A percentile compares a stretch with the other conserved stretches of the same genome.
phyloP scores from a whole-genome alignment of 2,329 filamentous ascomycete species.

The Parastagonospora nodorum region DNA sequence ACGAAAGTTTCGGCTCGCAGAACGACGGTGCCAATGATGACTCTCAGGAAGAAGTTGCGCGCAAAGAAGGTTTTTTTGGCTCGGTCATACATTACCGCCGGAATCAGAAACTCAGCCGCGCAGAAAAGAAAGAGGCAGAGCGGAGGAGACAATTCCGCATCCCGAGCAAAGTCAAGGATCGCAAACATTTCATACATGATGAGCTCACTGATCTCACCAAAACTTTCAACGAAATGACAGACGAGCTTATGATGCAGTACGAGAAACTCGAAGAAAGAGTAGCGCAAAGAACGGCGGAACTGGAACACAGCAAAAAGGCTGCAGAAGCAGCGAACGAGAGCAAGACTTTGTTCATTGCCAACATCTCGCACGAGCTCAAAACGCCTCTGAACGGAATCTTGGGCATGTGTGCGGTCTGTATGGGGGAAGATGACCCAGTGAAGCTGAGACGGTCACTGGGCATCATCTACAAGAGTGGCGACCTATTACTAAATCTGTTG shows the following conservation, averaged over 20 bases:
- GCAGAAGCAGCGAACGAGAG: slow-evolving; percentile 95
- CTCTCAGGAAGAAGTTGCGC: slow-evolving; percentile 53
- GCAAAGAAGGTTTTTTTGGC: slow-evolving; percentile 53
- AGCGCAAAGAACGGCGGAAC: slow-evolving; percentile 76
- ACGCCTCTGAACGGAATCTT: slow-evolving; percentile 95
- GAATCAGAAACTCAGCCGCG: slow-evolving; percentile 39
- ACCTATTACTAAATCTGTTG: slow-evolving; percentile 81
- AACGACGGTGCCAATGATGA: slow-evolving; percentile 49
- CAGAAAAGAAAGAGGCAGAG: slow-evolving; percentile 46
- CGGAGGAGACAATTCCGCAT: slow-evolving; percentile 73
- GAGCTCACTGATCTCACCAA: slow-evolving; percentile 81
- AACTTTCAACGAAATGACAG: slow-evolving; percentile 93
- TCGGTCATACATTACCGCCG: slow-evolving; percentile 43
- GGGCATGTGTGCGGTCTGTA: slow-evolving; percentile 90
- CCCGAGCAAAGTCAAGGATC: slow-evolving; percentile 77
- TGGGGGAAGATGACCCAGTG: slow-evolving; percentile 82
- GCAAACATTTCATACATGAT: slow-evolving; percentile 77
- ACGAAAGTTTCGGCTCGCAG: slow-evolving; percentile 45
- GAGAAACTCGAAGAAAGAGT: slow-evolving; percentile 83
- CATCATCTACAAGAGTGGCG: slow-evolving; percentile 86
- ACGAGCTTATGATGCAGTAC: slow-evolving; percentile 87
- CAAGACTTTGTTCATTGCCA: slow-evolving; percentile 97
- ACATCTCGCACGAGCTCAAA: slow-evolving; percentile 86
- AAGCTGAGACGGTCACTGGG: slow-evolving; percentile 83
- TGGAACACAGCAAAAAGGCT: slow-evolving; percentile 88